These are phyloP conservation scores for Saccharomyces pastorianus DNA, from an alignment of 1,139 yeast genomes.

Conservation along the genomic window DNA sequence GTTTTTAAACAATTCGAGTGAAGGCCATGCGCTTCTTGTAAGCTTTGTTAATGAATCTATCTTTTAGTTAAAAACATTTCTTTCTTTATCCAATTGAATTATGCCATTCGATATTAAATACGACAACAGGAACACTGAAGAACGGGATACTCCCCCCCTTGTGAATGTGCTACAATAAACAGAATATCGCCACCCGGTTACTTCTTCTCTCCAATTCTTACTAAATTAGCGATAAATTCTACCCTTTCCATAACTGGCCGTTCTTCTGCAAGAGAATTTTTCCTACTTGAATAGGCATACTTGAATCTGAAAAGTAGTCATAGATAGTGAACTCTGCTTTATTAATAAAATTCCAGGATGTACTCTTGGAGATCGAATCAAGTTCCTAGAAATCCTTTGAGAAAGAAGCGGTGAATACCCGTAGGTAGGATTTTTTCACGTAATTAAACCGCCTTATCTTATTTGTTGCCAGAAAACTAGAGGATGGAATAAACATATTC, in stretches of 20 bases:
- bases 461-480: not conserved
- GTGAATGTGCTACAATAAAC: constrained; percentile 1
- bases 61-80: not conserved
- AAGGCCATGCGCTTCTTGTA: not conserved
- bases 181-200: not conserved
- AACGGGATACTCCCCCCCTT: not conserved
- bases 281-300: not conserved
- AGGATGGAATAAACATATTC: not conserved
- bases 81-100: not conserved
- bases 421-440: not conserved
- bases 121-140: not conserved
- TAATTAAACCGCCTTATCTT: not conserved
- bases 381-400: not conserved
- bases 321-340: not conserved
- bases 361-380: constrained; percentile 2
- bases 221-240: not conserved
- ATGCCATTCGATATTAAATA: not conserved
- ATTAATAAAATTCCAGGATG: not conserved
- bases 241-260: constrained; percentile 1
- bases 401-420: constrained; percentile 1
- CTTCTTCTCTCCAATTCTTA: not conserved
- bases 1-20: not conserved
- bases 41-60: not conserved
- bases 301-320: not conserved
- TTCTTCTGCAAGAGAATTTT: constrained; percentile 1